Evolutionary conservation across 1,284 basidiomycete species (phyloP).

Genomic region (Ustilago bromivora): DNA sequence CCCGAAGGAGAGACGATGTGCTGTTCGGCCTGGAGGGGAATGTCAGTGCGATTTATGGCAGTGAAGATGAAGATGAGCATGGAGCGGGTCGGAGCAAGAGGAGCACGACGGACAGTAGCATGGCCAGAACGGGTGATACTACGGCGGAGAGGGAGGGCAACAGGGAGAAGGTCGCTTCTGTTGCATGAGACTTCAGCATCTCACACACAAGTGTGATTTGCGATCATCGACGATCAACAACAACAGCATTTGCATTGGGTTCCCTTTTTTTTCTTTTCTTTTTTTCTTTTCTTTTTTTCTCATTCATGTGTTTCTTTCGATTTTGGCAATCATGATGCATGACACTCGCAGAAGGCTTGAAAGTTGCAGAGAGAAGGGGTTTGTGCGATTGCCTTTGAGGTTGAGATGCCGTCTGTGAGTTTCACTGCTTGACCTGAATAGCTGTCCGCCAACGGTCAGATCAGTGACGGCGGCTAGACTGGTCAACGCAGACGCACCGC

Average conservation of each 20-base stretch:
- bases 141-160: not conserved
- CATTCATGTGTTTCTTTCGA: not conserved
- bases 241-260: too few species aligned
- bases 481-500: too few species aligned
- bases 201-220: not conserved
- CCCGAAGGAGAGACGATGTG: conserved; percentile 67
- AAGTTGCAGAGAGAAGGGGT: too few species aligned
- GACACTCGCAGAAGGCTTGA: not conserved
- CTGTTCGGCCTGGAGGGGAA: conserved; percentile 39
- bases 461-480: too few species aligned
- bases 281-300: not conserved
- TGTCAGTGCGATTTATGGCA: conserved; percentile 17
- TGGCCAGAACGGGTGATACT: not conserved
- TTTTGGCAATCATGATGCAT: not conserved
- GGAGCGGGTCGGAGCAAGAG: not conserved
- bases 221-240: too few species aligned
- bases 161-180: not conserved
- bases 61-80: conserved; percentile 19
- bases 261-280: not conserved
- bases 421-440: too few species aligned
- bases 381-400: too few species aligned
- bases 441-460: too few species aligned
- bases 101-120: not conserved
- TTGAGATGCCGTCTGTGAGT: too few species aligned
- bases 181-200: not conserved